Base-by-base conservation (phyloP, 1,284 basidiomycete species). In the Baeospora myosura region DNA sequence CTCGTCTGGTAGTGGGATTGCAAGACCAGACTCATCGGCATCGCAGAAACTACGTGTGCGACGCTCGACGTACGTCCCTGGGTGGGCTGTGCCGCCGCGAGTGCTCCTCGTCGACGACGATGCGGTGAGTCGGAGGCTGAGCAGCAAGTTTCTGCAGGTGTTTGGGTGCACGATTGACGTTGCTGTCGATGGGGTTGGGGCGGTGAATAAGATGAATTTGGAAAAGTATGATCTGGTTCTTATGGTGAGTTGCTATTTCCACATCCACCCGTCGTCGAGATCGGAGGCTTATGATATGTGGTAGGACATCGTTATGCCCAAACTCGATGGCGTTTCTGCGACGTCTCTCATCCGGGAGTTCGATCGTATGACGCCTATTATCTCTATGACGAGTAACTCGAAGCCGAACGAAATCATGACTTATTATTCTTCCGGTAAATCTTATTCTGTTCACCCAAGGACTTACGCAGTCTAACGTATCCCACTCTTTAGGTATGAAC, bases 81-180 rank as follows among this genome's bases (percentile, higher is more conserved):
- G 84, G 4, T 93, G 89, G 89, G 82, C 86, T 0, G 84, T 90
- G 0, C 81, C 88, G 0, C 90, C 89, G 2, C 67, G 85, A 2
- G 93, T 97, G 40, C 64, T 98, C 41, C 74, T 98, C 3, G 94
- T 98, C 12, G 94, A 98, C 59, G 94, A 98, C 60, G 94, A 98
- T 57, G 87, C 86, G 11, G 90, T 97, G 18, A 93, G 85, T 58
- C 67, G 94, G 41, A 84, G 83, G 55, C 64, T 98, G 44, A 86
- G 86, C 49, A 88, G 81, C 69, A 96, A 95, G 66, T 96, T 97
- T 61, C 63, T 98, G 58, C 87, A 96, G 64, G 87, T 97, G 37
- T 95, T 95, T 63, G 94, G 94, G 38, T 97, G 93, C 60, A 81
- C 84, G 50, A 94, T 89, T 51, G 93, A 98, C 55, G 88, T 95